Percentiles rank a stretch among this genome's conserved stretches.
Conservation (phyloP, 257 asterid genomes). For the Nicotiana otophora region DNA sequence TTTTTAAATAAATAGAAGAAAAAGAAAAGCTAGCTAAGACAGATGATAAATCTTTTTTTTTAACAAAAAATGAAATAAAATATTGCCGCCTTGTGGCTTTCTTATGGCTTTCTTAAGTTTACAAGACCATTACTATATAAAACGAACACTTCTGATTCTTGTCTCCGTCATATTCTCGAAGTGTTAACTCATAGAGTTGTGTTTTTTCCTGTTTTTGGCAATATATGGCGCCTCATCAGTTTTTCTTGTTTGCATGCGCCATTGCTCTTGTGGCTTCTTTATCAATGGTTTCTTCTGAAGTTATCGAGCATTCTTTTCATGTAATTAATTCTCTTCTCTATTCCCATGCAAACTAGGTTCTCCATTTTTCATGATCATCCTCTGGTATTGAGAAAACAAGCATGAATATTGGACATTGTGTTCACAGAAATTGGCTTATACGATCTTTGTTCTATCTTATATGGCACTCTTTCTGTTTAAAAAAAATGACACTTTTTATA, state of each 20-base stretch:
- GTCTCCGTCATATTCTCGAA: neutral
- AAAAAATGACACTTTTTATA: no score
- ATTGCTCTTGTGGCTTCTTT: slow-evolving; percentile 1
- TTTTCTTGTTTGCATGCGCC: slow-evolving; percentile 9
- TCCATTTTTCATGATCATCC: neutral
- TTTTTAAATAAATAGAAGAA: neutral
- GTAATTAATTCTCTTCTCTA: neutral
- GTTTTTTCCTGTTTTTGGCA: neutral
- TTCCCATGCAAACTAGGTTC: neutral
- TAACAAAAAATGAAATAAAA: neutral
- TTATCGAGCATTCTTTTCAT: slow-evolving; percentile 5
- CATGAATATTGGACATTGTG: neutral
- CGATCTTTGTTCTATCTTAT: no score
- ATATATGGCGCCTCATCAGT: neutral
- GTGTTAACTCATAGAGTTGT: neutral
- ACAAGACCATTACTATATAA: neutral
- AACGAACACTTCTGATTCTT: neutral
- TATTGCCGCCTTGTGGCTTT: neutral
- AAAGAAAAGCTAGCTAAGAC: neutral
- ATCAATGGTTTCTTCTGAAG: neutral
- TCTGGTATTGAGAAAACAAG: no score
- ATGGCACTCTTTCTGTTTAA: no score
- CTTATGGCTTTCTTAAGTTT: neutral
- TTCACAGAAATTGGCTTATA: neutral
- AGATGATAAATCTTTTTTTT: neutral